Percentiles rank a stretch among this genome's conserved stretches.
Conservation (phyloP, 345 rosid species). For the Trapa bicornis region DNA sequence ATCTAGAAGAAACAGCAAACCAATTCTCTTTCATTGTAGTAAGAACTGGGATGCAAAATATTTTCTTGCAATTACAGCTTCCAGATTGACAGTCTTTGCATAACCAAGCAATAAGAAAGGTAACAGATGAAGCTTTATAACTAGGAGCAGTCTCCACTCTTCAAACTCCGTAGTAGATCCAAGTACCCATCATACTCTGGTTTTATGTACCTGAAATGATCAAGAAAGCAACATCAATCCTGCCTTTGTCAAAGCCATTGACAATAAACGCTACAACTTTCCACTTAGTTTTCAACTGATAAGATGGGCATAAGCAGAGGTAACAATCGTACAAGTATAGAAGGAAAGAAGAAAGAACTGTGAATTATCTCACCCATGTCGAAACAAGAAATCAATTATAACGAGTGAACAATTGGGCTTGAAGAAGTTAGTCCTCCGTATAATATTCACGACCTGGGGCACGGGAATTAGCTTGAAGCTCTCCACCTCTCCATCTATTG, state of each 20-base stretch:
- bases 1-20: neutral
- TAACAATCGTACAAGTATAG: neutral
- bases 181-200: conserved; percentile 19
- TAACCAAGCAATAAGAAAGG: neutral
- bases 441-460: conserved; percentile 49
- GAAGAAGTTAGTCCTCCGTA: conserved; percentile 52
- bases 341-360: neutral
- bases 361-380: conserved; percentile 58
- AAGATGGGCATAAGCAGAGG: neutral
- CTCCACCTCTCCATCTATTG: conserved; percentile 87
- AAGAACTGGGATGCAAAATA: neutral
- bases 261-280: neutral
- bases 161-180: conserved; percentile 3
- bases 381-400: conserved; percentile 74
- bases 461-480: conserved; percentile 70
- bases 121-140: neutral
- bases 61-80: neutral
- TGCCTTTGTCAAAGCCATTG: neutral
- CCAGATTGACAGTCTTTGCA: neutral
- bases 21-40: neutral
- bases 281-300: neutral
- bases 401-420: conserved; percentile 78
- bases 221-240: neutral
- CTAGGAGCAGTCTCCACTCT: conserved; percentile 25
- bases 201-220: conserved; percentile 43